Conservation (phyloP, 2,329 filamentous ascomycete genomes). For the Pseudodiploospora longispora region DNA sequence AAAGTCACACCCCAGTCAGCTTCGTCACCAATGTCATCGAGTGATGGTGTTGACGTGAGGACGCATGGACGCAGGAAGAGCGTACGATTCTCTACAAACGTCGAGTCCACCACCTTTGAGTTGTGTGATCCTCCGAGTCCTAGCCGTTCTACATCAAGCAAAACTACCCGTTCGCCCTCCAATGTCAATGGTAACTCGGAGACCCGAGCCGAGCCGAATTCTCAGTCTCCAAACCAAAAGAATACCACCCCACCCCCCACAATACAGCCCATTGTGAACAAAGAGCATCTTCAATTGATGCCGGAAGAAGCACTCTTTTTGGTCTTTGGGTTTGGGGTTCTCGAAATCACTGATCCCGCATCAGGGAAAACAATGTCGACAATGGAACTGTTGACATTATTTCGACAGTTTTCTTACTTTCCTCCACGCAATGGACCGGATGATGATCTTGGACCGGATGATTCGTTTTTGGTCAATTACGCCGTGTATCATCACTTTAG, state of each 20-base stretch:
- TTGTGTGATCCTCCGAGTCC: conserved; percentile 44
- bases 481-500: conserved; percentile 93
- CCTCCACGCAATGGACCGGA: conserved; percentile 41
- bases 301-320: conserved; percentile 91
- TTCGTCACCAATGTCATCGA: conserved; percentile 10
- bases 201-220: neutral
- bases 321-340: conserved; percentile 66
- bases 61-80: conserved; percentile 46
- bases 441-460: conserved; percentile 57
- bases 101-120: conserved; percentile 56
- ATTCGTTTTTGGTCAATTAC: conserved; percentile 80
- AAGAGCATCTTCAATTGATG: conserved; percentile 86
- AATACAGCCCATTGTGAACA: conserved; percentile 32
- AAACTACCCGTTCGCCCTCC: conserved; percentile 13
- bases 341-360: conserved; percentile 51
- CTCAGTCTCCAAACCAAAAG: conserved; percentile 2
- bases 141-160: conserved; percentile 20
- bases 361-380: conserved; percentile 40
- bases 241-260: neutral
- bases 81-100: conserved; percentile 61
- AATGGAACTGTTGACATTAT: conserved; percentile 54
- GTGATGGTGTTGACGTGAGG: conserved; percentile 14
- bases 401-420: conserved; percentile 62
- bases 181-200: conserved; percentile 12
- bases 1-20: conserved; percentile 1